phyloP scores from a whole-genome alignment of 495 filamentous ascomycete genomes.

The Aspergillus indologenus region DNA sequence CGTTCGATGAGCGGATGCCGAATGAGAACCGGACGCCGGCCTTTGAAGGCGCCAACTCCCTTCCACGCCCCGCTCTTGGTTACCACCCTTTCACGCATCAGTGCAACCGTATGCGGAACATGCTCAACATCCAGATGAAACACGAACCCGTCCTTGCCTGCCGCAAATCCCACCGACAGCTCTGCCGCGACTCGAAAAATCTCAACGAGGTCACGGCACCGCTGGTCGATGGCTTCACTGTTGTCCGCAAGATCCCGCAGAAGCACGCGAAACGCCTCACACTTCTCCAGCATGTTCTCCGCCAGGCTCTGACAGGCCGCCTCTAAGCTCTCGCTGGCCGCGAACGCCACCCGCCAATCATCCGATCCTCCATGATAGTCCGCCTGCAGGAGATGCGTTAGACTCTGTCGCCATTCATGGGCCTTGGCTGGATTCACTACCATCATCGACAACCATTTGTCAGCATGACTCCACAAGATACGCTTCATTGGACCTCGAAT shows the following conservation, averaged over 20 bases:
- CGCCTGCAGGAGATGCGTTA: neutral
- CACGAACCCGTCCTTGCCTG: neutral
- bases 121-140: neutral
- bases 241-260: neutral
- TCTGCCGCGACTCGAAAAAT: neutral
- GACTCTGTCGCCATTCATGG: neutral
- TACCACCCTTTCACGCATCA: neutral
- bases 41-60: neutral
- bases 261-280: neutral
- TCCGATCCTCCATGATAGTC: neutral
- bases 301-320: neutral
- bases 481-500: neutral
- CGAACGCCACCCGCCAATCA: neutral
- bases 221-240: neutral
- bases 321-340: neutral
- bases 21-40: neutral
- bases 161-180: neutral
- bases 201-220: neutral
- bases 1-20: neutral
- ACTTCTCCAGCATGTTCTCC: neutral
- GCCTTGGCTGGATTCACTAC: neutral
- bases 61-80: neutral
- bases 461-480: neutral
- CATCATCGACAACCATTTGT: neutral
- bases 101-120: neutral